A percentile compares a stretch with the other conserved stretches of the same genome.
These are phyloP conservation scores for Crucibulum laeve DNA, from an alignment of 768 basidiomycete species.

Conservation along the genomic window DNA sequence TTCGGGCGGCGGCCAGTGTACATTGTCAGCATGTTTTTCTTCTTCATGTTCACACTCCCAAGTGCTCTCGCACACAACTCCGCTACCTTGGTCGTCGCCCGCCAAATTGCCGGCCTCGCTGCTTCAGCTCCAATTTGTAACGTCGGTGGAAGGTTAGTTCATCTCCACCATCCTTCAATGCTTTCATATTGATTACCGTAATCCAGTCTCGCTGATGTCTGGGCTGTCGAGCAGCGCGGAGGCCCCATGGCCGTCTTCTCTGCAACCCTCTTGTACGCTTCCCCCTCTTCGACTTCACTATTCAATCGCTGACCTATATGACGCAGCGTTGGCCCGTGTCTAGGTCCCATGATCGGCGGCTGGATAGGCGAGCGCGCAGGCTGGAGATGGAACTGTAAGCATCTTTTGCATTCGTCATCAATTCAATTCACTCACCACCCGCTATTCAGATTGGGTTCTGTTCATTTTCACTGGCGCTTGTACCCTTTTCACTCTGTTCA, in stretches of 20 bases:
- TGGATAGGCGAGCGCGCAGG: slow-evolving; percentile 42
- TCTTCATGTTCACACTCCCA: slow-evolving; percentile 43
- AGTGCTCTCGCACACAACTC: slow-evolving; percentile 39
- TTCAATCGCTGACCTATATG: neutral
- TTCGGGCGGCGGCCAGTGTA: slow-evolving; percentile 33
- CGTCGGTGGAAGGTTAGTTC: slow-evolving; percentile 33
- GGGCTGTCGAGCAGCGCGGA: slow-evolving; percentile 35
- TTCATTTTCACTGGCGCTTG: slow-evolving; percentile 36
- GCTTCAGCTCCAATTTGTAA: slow-evolving; percentile 42
- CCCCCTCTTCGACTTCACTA: neutral
- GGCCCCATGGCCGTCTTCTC: slow-evolving; percentile 48
- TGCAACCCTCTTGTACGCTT: slow-evolving; percentile 37
- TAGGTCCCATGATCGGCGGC: slow-evolving; percentile 48
- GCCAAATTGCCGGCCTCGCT: slow-evolving; percentile 40
- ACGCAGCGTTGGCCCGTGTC: slow-evolving; percentile 35
- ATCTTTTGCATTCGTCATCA: neutral
- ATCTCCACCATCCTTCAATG: neutral
- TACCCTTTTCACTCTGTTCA: slow-evolving; percentile 32
- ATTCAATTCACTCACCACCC: neutral
- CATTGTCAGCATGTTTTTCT: slow-evolving; percentile 31
- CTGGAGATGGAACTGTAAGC: slow-evolving; percentile 41
- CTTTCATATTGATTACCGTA: neutral
- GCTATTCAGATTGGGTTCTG: slow-evolving; percentile 34
- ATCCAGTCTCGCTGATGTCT: slow-evolving; percentile 33
- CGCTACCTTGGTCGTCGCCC: slow-evolving; percentile 35